A percentile compares a stretch with the other conserved stretches of the same genome.
These are phyloP conservation scores for Phytophthora pluvialis DNA, from an alignment of 352 stramenopile genomes.

Conservation along the genomic window DNA sequence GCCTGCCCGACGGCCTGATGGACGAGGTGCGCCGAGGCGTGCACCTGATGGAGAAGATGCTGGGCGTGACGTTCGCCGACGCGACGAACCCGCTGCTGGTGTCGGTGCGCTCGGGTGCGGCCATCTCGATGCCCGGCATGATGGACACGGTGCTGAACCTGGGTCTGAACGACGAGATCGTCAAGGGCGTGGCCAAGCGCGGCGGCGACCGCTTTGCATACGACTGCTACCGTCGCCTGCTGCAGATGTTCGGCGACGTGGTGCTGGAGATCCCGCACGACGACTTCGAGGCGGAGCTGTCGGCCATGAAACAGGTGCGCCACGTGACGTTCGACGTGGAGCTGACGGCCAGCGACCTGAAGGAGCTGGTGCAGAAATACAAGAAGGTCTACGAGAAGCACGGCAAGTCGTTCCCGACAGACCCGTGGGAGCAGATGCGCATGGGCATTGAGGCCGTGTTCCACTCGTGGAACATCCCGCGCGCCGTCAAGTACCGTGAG, in stretches of 20 bases:
- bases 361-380: conserved; percentile 36
- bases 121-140: conserved; percentile 34
- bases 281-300: conserved; percentile 35
- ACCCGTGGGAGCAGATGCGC: conserved; percentile 36
- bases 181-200: conserved; percentile 30
- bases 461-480: conserved; percentile 36
- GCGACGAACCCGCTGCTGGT: conserved; percentile 30
- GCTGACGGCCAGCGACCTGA: conserved; percentile 30
- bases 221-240: conserved; percentile 36
- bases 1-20: conserved; percentile 28
- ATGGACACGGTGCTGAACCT: conserved; percentile 41
- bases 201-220: conserved; percentile 32
- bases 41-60: conserved; percentile 35
- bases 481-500: conserved; percentile 34
- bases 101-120: conserved; percentile 32
- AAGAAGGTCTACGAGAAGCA: conserved; percentile 34
- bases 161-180: conserved; percentile 34
- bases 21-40: conserved; percentile 24
- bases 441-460: conserved; percentile 39
- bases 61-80: conserved; percentile 32
- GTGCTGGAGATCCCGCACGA: conserved; percentile 35
- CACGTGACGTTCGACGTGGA: conserved; percentile 34
- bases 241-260: conserved; percentile 36
- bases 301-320: conserved; percentile 28
- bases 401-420: conserved; percentile 27